Evolutionary conservation across 228 moss, liverwort and hornwort genomes (phyloP), one percentile per base, ranked within the genome.

Genomic region (Sphagnum fallax): DNA sequence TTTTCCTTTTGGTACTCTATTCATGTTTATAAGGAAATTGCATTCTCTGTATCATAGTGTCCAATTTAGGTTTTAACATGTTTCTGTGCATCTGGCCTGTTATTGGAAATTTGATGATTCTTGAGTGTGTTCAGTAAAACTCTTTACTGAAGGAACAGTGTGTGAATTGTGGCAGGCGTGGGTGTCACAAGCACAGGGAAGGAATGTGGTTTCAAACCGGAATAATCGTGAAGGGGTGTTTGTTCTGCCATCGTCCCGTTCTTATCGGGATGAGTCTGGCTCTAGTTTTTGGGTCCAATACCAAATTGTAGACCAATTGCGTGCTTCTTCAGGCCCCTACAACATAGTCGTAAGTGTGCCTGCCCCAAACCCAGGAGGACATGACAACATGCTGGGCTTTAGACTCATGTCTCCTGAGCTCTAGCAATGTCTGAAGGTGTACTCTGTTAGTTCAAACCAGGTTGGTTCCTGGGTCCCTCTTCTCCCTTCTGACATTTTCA

Each of bases 171-270:
- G 32, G 66, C 61, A 92, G 92, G 86, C 94, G 47, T 98, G 98
- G 98, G 86, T 94, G 13, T 77, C 77, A 76, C 98, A 98, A 74
- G 72, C 84, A 58, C 98, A 98, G 82, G 98, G 98, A 53, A 87
- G 94, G 80, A 98, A 98, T 77, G 87, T 91, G 64, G 77, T 94
- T 48, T 78, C 98, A 55, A 92, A 78, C 76, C 80, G 94, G 70
- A 72, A 87, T 70, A 76, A 94, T 52, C 87, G 91, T 67, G 79
- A 98, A 81, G 98, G 98, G 50, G 67, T 98, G 52, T 90, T 74
- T 16, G 76, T 98, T 65, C 67, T 84, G 67, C 72, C 93, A 55
- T 79, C 73, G 51, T 98, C 98, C 10, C 75, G 98, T 53, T 74
- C 62, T 65, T 94, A 75, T 67, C 90, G 90, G 63, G 98, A 98